These are phyloP conservation scores for Dentipellis sp. DNA, from an alignment of 768 basidiomycete species.

Conservation along the genomic window DNA sequence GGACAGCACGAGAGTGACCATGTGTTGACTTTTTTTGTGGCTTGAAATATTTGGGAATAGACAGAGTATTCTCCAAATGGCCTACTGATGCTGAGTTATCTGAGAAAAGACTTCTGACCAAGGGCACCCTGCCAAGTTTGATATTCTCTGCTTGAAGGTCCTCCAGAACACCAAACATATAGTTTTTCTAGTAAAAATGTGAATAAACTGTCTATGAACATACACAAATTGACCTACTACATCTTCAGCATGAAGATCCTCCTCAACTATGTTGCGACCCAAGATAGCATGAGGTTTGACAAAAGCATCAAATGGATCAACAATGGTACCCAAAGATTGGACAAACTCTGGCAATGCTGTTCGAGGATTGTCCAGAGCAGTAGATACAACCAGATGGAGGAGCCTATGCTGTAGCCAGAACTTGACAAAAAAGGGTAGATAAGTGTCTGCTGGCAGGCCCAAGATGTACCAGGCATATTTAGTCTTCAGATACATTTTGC, in stretches of 20 bases:
- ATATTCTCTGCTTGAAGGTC: slow-evolving; percentile 29
- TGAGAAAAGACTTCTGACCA: slow-evolving; percentile 24
- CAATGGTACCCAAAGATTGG: slow-evolving; percentile 22
- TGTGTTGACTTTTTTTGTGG: too few relatives aligned
- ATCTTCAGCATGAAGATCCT: slow-evolving; percentile 36
- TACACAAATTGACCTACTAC: slow-evolving; percentile 28
- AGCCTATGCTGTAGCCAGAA: slow-evolving; percentile 45
- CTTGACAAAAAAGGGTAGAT: slow-evolving; percentile 32
- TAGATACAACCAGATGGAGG: slow-evolving; percentile 37
- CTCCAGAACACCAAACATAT: slow-evolving; percentile 28
- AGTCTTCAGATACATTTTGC: slow-evolving; percentile 59
- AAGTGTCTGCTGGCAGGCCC: slow-evolving; percentile 34
- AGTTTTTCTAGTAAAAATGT: slow-evolving; percentile 28
- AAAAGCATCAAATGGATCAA: slow-evolving; percentile 23
- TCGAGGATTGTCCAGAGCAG: slow-evolving; percentile 1
- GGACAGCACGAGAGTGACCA: too few relatives aligned
- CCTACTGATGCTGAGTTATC: too few relatives aligned
- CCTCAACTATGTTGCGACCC: slow-evolving; percentile 31
- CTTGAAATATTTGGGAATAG: too few relatives aligned
- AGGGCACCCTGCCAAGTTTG: slow-evolving; percentile 29
- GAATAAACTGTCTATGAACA: not conserved
- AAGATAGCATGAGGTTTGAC: slow-evolving; percentile 27
- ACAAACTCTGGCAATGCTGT: slow-evolving; percentile 24
- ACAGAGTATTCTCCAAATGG: too few relatives aligned
- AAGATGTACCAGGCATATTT: slow-evolving; percentile 64